phyloP scores from a whole-genome alignment of 177 flowering plant genomes.

The Vitis hybrid region DNA sequence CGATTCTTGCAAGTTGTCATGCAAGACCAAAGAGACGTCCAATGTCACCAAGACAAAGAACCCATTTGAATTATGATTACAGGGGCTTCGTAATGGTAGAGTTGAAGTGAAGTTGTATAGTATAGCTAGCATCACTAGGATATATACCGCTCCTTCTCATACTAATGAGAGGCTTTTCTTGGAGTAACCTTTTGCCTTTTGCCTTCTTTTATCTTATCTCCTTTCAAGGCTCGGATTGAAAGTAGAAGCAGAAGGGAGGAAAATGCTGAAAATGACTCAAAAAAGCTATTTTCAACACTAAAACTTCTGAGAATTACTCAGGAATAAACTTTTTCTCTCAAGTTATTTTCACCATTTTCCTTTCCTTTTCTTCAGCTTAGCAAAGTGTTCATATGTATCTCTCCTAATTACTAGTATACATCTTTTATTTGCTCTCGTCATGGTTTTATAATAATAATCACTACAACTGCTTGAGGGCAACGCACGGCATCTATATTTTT shows the following conservation, averaged over 20 bases:
- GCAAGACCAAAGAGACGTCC: constrained; percentile 45
- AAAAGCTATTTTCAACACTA: too few species aligned
- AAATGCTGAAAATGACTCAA: too few species aligned
- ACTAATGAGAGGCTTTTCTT: too few species aligned
- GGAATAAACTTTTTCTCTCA: too few species aligned
- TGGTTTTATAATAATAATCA: constrained; percentile 24
- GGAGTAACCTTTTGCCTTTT: too few species aligned
- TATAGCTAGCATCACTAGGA: background rate
- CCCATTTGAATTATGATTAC: constrained; percentile 21
- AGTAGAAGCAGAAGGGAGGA: too few species aligned
- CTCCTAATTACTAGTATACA: constrained; percentile 6
- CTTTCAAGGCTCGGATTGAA: too few species aligned
- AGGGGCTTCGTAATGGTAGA: constrained; percentile 5
- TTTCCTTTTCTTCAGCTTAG: background rate
- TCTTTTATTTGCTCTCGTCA: constrained; percentile 12
- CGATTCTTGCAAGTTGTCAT: constrained; percentile 47
- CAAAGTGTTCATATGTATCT: constrained; percentile 1
- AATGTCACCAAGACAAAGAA: constrained; percentile 29
- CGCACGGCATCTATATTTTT: constrained; percentile 38
- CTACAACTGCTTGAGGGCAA: constrained; percentile 31
- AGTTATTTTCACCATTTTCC: too few species aligned
- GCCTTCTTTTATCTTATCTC: too few species aligned
- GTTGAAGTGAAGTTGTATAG: constrained; percentile 6
- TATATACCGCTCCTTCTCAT: too few species aligned
- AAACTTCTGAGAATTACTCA: too few species aligned